A percentile compares a stretch with the other conserved stretches of the same genome.
phyloP scores from a whole-genome alignment of 1,284 basidiomycete genomes.

The Takashimella koratensis region DNA sequence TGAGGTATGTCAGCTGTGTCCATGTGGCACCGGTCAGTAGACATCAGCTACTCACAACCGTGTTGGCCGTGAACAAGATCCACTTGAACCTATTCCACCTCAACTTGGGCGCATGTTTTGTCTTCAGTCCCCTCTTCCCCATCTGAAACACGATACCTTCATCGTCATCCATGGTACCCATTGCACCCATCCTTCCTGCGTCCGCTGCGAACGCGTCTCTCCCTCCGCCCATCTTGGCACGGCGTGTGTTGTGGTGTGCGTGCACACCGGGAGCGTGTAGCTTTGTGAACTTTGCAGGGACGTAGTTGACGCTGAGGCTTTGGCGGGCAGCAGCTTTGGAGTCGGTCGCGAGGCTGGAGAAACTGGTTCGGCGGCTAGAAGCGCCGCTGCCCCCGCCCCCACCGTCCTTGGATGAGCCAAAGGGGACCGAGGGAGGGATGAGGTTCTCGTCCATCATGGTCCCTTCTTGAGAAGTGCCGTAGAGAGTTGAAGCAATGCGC shows the following conservation, averaged over 20 bases:
- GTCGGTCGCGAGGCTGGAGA: background rate
- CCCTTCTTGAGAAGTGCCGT: background rate
- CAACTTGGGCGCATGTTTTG: conserved; percentile 52
- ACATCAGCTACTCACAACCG: conserved; percentile 50
- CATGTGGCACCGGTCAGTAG: background rate
- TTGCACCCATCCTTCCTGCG: conserved; percentile 51
- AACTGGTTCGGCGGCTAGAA: background rate
- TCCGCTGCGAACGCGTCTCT: conserved; percentile 56
- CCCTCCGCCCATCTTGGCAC: conserved; percentile 57
- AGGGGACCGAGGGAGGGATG: background rate
- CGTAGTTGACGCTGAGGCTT: conserved; percentile 58
- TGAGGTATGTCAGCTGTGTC: conserved; percentile 33
- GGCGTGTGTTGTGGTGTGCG: conserved; percentile 35
- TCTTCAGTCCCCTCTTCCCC: conserved; percentile 47
- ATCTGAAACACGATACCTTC: conserved; percentile 53
- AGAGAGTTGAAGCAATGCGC: background rate
- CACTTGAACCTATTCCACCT: conserved; percentile 70
- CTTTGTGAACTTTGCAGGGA: conserved; percentile 62
- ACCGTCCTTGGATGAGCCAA: background rate
- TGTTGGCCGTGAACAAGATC: conserved; percentile 59
- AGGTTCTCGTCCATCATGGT: background rate
- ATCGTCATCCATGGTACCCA: conserved; percentile 59
- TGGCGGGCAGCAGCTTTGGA: background rate
- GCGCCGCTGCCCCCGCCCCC: background rate
- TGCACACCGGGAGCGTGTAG: conserved; percentile 51